Evolutionary conservation across 768 basidiomycete species (phyloP).

Genomic region (Podaxis sp.): DNA sequence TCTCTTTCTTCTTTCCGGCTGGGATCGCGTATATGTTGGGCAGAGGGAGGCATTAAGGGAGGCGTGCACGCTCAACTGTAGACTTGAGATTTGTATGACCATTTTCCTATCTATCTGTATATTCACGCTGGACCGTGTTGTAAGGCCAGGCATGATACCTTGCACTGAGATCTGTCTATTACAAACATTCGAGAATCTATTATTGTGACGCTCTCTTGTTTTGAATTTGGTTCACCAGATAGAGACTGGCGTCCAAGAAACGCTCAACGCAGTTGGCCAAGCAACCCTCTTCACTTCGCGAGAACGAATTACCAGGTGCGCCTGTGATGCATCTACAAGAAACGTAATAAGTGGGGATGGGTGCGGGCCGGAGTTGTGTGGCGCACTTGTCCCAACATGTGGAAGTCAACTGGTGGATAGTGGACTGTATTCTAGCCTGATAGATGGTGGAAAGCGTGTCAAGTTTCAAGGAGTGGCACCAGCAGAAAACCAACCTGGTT

Average conservation of each 20-base stretch:
- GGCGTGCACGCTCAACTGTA: constrained; percentile 13
- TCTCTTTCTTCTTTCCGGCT: constrained; percentile 66
- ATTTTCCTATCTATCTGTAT: constrained; percentile 6
- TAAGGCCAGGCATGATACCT: constrained; percentile 15
- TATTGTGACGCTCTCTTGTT: constrained; percentile 26
- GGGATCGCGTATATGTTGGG: constrained; percentile 45
- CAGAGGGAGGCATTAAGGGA: constrained; percentile 15
- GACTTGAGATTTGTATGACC: constrained; percentile 9
- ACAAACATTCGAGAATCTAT: not conserved
- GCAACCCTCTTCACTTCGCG: constrained; percentile 75
- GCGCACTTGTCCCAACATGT: constrained; percentile 93
- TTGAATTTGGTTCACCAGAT: constrained; percentile 69
- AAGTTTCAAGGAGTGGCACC: not conserved
- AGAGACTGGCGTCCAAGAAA: constrained; percentile 84
- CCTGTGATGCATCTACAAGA: constrained; percentile 71
- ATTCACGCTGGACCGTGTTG: constrained; percentile 7
- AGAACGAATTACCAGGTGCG: constrained; percentile 73
- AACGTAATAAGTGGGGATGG: not conserved
- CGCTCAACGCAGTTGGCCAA: constrained; percentile 88
- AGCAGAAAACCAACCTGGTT: constrained; percentile 50
- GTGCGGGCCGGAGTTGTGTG: constrained; percentile 1
- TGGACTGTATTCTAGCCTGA: constrained; percentile 51
- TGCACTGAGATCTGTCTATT: not conserved
- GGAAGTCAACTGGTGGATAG: constrained; percentile 74
- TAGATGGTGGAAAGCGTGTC: constrained; percentile 13